These are phyloP conservation scores for Auxenochlorella protothecoides DNA, from an alignment of 139 green algal species.

Conservation along the genomic window DNA sequence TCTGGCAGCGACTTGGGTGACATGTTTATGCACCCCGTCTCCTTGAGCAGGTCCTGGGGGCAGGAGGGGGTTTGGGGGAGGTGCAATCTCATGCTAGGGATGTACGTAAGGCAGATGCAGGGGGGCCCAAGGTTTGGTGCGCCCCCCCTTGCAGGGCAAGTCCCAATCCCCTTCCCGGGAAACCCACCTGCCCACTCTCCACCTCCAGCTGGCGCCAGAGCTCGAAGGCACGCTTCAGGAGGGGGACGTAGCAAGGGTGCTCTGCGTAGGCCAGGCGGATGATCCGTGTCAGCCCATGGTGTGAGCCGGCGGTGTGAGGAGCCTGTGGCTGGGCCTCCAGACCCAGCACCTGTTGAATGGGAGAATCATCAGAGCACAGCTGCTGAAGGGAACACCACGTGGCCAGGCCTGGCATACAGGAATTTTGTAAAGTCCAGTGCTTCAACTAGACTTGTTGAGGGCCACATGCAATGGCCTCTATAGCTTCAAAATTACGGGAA, in stretches of 20 bases:
- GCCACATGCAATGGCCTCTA: background rate
- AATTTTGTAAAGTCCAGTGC: background rate
- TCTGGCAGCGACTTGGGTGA: background rate
- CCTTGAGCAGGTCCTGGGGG: slow-evolving; percentile 24
- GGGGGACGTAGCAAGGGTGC: slow-evolving; percentile 36
- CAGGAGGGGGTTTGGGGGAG: background rate
- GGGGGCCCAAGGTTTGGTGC: no score
- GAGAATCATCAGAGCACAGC: background rate
- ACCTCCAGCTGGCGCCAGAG: slow-evolving; percentile 37
- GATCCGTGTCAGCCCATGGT: slow-evolving; percentile 49
- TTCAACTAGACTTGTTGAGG: background rate
- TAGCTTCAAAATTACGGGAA: background rate
- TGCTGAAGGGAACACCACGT: background rate
- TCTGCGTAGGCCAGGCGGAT: slow-evolving; percentile 49
- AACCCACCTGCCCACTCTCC: slow-evolving; percentile 17
- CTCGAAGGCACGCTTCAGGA: slow-evolving; percentile 33
- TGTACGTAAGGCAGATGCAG: no score
- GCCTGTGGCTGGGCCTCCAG: slow-evolving; percentile 36
- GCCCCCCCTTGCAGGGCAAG: no score
- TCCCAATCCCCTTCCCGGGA: background rate
- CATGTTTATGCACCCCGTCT: slow-evolving; percentile 24
- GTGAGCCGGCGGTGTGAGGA: slow-evolving; percentile 30
- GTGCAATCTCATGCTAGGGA: no score
- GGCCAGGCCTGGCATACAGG: background rate
- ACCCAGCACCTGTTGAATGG: slow-evolving; percentile 33